phyloP scores from a whole-genome alignment of 2,329 filamentous ascomycete species.

The Neopestalotiopsis sp. region DNA sequence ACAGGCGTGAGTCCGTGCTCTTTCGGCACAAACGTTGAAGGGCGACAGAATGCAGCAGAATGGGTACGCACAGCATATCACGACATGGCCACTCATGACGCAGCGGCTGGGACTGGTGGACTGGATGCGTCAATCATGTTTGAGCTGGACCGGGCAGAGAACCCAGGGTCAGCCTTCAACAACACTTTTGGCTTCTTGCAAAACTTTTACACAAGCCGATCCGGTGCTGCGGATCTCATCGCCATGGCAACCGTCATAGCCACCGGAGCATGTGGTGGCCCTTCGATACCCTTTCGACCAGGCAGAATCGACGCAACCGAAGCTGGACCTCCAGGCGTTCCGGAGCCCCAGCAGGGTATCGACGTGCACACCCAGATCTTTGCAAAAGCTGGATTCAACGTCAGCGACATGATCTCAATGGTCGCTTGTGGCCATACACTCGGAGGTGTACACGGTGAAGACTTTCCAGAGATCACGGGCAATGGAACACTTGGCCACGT shows the following conservation, averaged over 20 bases:
- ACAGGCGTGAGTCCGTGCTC: conserved; percentile 23
- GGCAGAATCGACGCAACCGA: conserved; percentile 38
- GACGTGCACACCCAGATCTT: conserved; percentile 33
- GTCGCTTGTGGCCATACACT: conserved; percentile 43
- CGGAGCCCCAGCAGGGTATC: conserved; percentile 36
- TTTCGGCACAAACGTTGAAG: conserved; percentile 19
- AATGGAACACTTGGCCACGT: conserved; percentile 42
- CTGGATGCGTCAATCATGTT: conserved; percentile 30
- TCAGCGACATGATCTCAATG: conserved; percentile 41
- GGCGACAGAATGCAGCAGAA: conserved; percentile 27
- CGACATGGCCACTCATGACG: conserved; percentile 30
- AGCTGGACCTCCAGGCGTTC: conserved; percentile 38
- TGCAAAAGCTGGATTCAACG: conserved; percentile 37
- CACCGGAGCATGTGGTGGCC: conserved; percentile 29
- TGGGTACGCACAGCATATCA: conserved; percentile 33
- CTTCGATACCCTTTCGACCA: conserved; percentile 34
- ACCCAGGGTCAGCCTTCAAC: conserved; percentile 29
- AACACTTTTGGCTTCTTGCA: conserved; percentile 30
- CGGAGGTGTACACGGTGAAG: conserved; percentile 49
- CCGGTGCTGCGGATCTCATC: conserved; percentile 37
- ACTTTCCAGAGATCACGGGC: conserved; percentile 47
- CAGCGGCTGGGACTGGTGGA: conserved; percentile 25
- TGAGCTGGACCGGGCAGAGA: conserved; percentile 27
- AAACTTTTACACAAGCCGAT: conserved; percentile 28
- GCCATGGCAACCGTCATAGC: conserved; percentile 38